phyloP scores from a whole-genome alignment of 768 basidiomycete genomes.

The Royoungia palumana region DNA sequence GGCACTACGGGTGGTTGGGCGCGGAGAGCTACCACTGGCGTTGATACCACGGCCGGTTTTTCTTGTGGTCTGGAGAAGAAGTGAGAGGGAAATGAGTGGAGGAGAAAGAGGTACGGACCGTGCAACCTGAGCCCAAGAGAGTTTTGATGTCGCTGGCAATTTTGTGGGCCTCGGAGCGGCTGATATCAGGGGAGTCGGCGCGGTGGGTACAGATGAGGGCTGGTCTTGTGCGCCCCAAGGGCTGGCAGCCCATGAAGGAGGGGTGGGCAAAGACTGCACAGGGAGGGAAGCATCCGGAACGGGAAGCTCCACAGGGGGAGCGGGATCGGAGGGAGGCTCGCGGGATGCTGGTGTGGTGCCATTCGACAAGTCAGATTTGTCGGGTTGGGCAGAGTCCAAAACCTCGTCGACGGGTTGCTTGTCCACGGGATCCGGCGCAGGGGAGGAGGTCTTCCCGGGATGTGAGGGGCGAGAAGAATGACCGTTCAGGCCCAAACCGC shows the following conservation, averaged over 20 bases:
- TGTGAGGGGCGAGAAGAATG: conserved; percentile 25
- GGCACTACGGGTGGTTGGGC: conserved; percentile 15
- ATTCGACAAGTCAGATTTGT: conserved; percentile 18
- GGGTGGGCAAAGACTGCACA: conserved; percentile 24
- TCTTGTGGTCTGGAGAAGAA: conserved; percentile 54
- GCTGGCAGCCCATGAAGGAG: conserved; percentile 35
- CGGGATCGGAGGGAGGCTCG: conserved; percentile 16
- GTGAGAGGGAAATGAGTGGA: neutral
- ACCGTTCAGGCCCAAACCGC: conserved; percentile 33
- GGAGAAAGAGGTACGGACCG: conserved; percentile 35
- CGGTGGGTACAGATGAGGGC: conserved; percentile 28
- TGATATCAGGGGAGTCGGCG: conserved; percentile 20
- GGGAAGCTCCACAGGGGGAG: conserved; percentile 12
- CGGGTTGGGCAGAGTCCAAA: conserved; percentile 10
- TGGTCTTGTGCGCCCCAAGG: conserved; percentile 35
- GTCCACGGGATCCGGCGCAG: conserved; percentile 35
- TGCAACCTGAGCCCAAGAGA: conserved; percentile 86
- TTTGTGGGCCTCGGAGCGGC: conserved; percentile 37
- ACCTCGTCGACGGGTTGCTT: conserved; percentile 20
- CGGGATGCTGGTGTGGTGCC: conserved; percentile 3
- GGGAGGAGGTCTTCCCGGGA: conserved; percentile 27
- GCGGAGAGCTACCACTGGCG: conserved; percentile 19
- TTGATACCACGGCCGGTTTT: conserved; percentile 48
- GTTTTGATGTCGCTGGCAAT: conserved; percentile 68
- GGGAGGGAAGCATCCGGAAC: conserved; percentile 8